phyloP scores from a whole-genome alignment of 208 protist species.

The Zelonia costaricensis region DNA sequence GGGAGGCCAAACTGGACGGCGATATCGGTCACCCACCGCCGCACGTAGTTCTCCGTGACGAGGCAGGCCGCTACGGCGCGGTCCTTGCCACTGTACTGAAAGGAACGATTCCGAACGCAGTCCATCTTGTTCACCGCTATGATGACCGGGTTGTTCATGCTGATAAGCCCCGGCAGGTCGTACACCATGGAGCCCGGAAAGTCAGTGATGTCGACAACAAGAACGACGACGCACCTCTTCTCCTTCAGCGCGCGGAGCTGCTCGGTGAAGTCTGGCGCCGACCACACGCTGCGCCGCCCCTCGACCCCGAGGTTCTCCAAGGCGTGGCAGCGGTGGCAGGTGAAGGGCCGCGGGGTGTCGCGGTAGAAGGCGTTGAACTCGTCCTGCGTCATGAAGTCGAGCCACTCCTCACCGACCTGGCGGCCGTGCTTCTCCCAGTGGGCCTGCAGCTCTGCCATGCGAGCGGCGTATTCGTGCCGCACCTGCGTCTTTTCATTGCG shows the following conservation, averaged over 20 bases:
- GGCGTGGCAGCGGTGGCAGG: constrained; percentile 88
- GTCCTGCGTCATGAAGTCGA: constrained; percentile 94
- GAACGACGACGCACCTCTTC: constrained; percentile 80
- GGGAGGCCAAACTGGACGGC: constrained; percentile 82
- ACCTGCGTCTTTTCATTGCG: constrained; percentile 48
- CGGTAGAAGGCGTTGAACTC: constrained; percentile 92
- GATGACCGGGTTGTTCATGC: constrained; percentile 93
- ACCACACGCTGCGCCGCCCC: constrained; percentile 81
- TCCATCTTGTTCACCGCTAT: constrained; percentile 93
- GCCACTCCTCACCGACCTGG: constrained; percentile 91
- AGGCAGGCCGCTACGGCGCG: constrained; percentile 65
- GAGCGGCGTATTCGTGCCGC: constrained; percentile 80
- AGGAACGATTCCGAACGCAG: constrained; percentile 83
- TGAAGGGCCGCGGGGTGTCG: constrained; percentile 65
- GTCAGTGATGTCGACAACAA: constrained; percentile 92
- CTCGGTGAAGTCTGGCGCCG: constrained; percentile 91
- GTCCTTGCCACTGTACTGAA: constrained; percentile 82
- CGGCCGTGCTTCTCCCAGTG: constrained; percentile 92
- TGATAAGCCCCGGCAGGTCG: constrained; percentile 88
- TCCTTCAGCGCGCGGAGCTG: constrained; percentile 82
- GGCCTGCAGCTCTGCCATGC: constrained; percentile 87
- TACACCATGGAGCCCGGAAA: constrained; percentile 92
- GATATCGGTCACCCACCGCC: constrained; percentile 82
- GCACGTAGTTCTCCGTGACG: constrained; percentile 74
- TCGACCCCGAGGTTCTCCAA: constrained; percentile 85